Evolutionary conservation across 768 basidiomycete genomes (phyloP), one percentile per base, ranked within the genome.

Genomic region (Floccularia luteovirens): DNA sequence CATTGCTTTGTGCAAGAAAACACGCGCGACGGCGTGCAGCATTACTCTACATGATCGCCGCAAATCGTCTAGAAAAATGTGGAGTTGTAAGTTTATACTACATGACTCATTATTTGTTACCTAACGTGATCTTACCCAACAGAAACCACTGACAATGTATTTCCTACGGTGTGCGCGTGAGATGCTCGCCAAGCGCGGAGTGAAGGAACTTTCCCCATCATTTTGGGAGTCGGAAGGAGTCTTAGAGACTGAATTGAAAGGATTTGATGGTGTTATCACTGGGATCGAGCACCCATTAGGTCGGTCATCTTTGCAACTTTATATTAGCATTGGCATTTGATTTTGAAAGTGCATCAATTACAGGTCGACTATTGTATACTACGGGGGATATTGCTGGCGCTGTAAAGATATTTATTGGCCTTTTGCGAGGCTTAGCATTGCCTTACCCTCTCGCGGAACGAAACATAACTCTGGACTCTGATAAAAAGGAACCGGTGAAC

Each of bases 71-170:
- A 22, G 89, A 91, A 56, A 90, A 86, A 60, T 83, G 80, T 48
- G 89, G 89, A 16, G 80, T 89, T 48, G 88, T 91, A 46, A 48
- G 87, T 69, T 28, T 49, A 34, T 22, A 16, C 25, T n/a, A 31
- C n/a, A 25, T 37, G 21, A 21, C 36, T 42, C 41, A 34, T 43
- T 22, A 24, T 27, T 36, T 24, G 32, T 30, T 30, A 30, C 14
- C 10, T 14, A 10, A 14, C 27, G 27, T 8, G 27, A 14, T 30
- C 14, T 30, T 30, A 8, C 27, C 10, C 20, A 42, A 31, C 47
- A 91, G 88, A 91, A 88, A 84, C 79, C 86, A 0, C 54, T 91
- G 40, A 90, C 89, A 2, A 81, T 87, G 72, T 77, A 85, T 54
- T 84, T 90, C 50, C 67, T 91, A 22, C 77, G 78, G 6, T 75